Conservation (phyloP, 2,329 filamentous ascomycete species). For the Aspergillus japonicus region DNA sequence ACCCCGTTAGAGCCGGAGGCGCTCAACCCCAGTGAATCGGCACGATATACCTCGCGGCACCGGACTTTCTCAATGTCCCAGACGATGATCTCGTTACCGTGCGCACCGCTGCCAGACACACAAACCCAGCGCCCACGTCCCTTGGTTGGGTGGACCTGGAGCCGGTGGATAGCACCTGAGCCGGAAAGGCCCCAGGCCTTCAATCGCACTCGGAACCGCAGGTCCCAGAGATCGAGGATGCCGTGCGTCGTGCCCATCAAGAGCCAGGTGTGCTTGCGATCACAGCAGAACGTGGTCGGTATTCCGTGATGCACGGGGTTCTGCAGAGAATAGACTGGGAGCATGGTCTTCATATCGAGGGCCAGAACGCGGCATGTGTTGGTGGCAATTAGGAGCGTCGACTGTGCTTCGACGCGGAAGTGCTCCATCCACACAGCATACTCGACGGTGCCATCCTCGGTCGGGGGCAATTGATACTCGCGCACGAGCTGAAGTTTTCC, state of each 20-base stretch:
- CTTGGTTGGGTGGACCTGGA: slow-evolving; percentile 75
- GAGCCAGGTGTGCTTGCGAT: slow-evolving; percentile 84
- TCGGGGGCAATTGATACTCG: slow-evolving; percentile 66
- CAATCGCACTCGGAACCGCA: slow-evolving; percentile 86
- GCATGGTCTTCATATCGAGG: slow-evolving; percentile 85
- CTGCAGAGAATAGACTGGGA: slow-evolving; percentile 71
- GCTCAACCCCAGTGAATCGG: slow-evolving; percentile 40
- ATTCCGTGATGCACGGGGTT: slow-evolving; percentile 91
- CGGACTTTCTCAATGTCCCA: slow-evolving; percentile 92
- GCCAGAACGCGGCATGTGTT: slow-evolving; percentile 80
- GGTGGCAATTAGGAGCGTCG: slow-evolving; percentile 82
- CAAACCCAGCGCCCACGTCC: slow-evolving; percentile 82
- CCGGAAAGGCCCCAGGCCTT: slow-evolving; percentile 86
- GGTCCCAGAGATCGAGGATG: slow-evolving; percentile 89
- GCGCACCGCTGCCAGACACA: slow-evolving; percentile 80
- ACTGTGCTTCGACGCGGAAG: slow-evolving; percentile 76
- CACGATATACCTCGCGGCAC: slow-evolving; percentile 84
- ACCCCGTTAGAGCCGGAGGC: slow-evolving; percentile 39
- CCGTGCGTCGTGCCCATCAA: slow-evolving; percentile 90
- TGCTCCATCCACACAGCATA: slow-evolving; percentile 89
- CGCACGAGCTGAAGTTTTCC: slow-evolving; percentile 73
- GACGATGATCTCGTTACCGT: slow-evolving; percentile 79
- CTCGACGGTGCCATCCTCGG: slow-evolving; percentile 54
- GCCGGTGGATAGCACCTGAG: slow-evolving; percentile 73
- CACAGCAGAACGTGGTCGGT: slow-evolving; percentile 86